These are phyloP conservation scores for Daldinia decipiens DNA, from an alignment of 495 filamentous ascomycete species.

Conservation along the genomic window DNA sequence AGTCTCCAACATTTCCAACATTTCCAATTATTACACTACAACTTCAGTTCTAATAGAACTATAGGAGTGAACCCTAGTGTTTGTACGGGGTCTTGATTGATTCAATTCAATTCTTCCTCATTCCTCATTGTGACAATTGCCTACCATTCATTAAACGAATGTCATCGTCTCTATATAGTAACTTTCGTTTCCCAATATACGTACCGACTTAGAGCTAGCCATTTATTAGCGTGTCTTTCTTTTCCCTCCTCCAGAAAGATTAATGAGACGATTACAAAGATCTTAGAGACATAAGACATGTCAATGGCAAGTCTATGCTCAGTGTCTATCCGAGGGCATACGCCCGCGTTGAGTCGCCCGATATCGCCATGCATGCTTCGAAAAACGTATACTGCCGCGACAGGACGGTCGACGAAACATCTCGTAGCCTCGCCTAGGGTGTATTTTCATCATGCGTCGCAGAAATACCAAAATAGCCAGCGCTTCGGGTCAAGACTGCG, in stretches of 20 bases:
- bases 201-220: conserved; percentile 22
- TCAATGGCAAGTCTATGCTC: conserved; percentile 38
- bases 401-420: conserved; percentile 31
- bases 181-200: conserved; percentile 11
- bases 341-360: conserved; percentile 2
- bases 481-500: conserved; percentile 53
- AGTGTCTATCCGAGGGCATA: conserved; percentile 25
- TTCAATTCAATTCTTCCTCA: background rate
- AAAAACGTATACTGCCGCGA: conserved; percentile 20
- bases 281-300: conserved; percentile 21
- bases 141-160: conserved; percentile 11
- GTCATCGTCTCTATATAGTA: conserved; percentile 3
- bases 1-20: conserved; percentile 12
- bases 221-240: conserved; percentile 17
- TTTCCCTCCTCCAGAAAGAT: conserved; percentile 6
- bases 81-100: background rate
- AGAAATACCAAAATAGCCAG: conserved; percentile 52
- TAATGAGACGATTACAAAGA: conserved; percentile 23
- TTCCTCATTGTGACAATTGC: background rate
- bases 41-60: conserved; percentile 11
- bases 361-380: conserved; percentile 38
- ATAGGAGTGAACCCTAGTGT: background rate
- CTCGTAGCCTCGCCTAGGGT: conserved; percentile 24
- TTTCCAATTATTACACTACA: conserved; percentile 13
- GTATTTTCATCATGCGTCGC: conserved; percentile 44